These are phyloP conservation scores for Oryza coarctata DNA, from an alignment of 176 grass and related monocot genomes.

Conservation along the genomic window DNA sequence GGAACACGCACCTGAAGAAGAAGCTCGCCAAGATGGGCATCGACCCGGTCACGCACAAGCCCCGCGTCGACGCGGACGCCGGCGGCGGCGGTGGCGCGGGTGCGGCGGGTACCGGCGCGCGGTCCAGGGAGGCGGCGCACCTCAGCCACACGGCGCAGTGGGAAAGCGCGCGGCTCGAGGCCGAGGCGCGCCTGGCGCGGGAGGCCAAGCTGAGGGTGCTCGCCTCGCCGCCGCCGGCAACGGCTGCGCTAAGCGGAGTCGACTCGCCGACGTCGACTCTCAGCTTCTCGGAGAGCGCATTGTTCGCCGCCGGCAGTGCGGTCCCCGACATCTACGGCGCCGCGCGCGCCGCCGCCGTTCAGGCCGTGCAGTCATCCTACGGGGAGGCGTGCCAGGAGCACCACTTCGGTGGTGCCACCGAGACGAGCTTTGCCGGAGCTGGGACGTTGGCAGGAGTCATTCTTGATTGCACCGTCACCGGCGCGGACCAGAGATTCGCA, in stretches of 20 bases:
- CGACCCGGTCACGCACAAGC: slow-evolving; percentile 79
- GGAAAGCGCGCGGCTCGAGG: slow-evolving; percentile 84
- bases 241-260: slow-evolving; percentile 8
- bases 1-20: slow-evolving; percentile 91
- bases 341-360: neutral
- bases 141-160: slow-evolving; percentile 92
- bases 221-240: neutral
- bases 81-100: neutral
- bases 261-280: slow-evolving; percentile 68
- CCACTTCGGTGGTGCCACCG: neutral
- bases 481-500: slow-evolving; percentile 6
- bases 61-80: slow-evolving; percentile 35
- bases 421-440: neutral
- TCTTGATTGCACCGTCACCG: neutral
- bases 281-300: slow-evolving; percentile 51
- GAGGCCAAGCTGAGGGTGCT: slow-evolving; percentile 66
- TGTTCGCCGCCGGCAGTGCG: neutral
- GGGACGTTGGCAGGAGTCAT: slow-evolving; percentile 11
- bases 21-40: slow-evolving; percentile 77
- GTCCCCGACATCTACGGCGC: neutral
- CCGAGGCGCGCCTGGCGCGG: slow-evolving; percentile 69
- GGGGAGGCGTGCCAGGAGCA: slow-evolving; percentile 22
- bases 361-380: neutral
- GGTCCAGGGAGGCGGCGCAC: slow-evolving; percentile 53
- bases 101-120: neutral